These are phyloP conservation scores for Kingdonia uniflora DNA, from an alignment of 164 flowering plant genomes.

Conservation along the genomic window DNA sequence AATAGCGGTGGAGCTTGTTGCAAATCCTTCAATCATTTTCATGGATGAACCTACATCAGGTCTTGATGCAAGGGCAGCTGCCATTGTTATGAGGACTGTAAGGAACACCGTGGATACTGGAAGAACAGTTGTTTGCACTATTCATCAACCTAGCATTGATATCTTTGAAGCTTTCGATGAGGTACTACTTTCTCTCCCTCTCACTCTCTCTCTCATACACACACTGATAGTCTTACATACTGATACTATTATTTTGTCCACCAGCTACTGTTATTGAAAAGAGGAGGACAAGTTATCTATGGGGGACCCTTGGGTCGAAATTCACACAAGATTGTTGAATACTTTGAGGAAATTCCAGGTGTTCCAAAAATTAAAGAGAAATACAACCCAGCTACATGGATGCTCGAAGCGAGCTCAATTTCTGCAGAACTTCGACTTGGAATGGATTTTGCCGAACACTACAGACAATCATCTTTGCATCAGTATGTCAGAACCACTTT, in stretches of 20 bases:
- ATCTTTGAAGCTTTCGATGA: constrained; percentile 97
- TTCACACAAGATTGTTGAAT: constrained; percentile 67
- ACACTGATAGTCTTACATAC: neutral
- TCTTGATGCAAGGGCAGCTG: constrained; percentile 92
- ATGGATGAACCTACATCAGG: constrained; percentile 99
- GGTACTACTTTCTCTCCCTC: constrained; percentile 21
- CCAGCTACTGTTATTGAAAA: constrained; percentile 69
- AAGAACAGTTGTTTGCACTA: constrained; percentile 91
- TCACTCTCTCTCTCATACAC: neutral
- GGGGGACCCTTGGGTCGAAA: constrained; percentile 77
- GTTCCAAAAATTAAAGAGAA: constrained; percentile 55
- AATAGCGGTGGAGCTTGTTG: constrained; percentile 93
- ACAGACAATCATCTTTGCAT: constrained; percentile 45
- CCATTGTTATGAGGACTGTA: constrained; percentile 94
- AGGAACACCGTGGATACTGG: constrained; percentile 95
- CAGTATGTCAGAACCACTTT: constrained; percentile 30
- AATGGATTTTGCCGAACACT: constrained; percentile 67
- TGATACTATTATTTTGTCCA: constrained; percentile 3
- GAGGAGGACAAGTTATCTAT: constrained; percentile 91
- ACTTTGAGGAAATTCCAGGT: constrained; percentile 78
- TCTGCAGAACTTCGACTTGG: constrained; percentile 49
- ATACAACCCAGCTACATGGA: constrained; percentile 85
- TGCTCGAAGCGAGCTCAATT: constrained; percentile 77
- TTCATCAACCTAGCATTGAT: constrained; percentile 97
- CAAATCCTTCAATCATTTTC: constrained; percentile 92